Base-by-base conservation (phyloP, 768 basidiomycete species). In the Boletus insuetus region DNA sequence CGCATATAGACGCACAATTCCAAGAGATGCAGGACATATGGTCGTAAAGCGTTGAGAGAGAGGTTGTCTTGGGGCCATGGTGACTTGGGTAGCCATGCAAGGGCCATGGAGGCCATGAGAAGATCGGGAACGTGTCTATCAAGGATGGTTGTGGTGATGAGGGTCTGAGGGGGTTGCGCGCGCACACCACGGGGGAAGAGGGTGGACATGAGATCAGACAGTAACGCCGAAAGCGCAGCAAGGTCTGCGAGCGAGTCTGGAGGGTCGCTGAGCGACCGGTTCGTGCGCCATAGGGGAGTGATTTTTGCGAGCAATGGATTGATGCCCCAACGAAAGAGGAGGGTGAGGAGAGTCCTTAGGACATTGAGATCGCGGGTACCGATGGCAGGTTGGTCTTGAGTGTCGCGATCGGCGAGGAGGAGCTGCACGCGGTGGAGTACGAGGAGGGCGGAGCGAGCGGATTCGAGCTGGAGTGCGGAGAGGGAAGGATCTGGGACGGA, bases 11-110 rank as follows among this genome's bases (percentile, higher is more conserved):
- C 87, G 66, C 75, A 91, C 90, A 80, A 76, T 58, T 77, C 77
- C 39, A 91, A 71, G 22, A 91, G 67, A 51, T 81, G 83, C 61
- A 84, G 75, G 3, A 80, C 74, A 34, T 76, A 60, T 1, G 82
- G 79, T 6, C 83, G 79, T 16, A 84, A 64, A 44, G 73, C 66
- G 52, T 85, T 78, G 22, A 79, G 59, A 34, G 77, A 66, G n/a
- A 69, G 74, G 31, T 71, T 64, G 1, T 71, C 58, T 14, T 77
- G 74, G 0, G 73, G 68, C 7, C 74, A 68, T 10, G 78, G 64
- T 0, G 77, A 72, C 62, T 80, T 83, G 6, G 86, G 87, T 9
- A 89, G 74, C 90, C 90, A 93, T 2, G 87, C 91, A 9, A 93
- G 71, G 10, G 80, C 69, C 7, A 91, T 75, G 31, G 82, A 76